Conservation (phyloP, 208 protist species). For the Zelonia costaricensis region DNA sequence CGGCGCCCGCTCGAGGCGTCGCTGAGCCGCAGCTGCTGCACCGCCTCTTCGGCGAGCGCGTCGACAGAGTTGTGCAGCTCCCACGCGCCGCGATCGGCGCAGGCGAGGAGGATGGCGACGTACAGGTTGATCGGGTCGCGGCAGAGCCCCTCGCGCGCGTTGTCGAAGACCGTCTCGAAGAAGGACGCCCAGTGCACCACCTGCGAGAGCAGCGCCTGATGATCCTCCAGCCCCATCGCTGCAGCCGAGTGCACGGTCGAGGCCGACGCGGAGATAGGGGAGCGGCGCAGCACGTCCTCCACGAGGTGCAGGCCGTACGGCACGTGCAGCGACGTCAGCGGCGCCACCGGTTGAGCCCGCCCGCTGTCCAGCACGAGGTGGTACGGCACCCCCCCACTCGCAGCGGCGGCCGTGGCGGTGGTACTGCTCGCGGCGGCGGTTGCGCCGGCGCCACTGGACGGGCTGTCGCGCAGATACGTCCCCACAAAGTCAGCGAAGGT, state of each 20-base stretch:
- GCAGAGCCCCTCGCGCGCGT: slow-evolving; percentile 34
- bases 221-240: slow-evolving; percentile 7
- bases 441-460: not conserved
- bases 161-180: slow-evolving; percentile 44
- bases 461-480: slow-evolving; percentile 13
- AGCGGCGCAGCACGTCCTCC: slow-evolving; percentile 32
- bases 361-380: slow-evolving; percentile 24
- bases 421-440: not conserved
- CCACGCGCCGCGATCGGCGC: slow-evolving; percentile 24
- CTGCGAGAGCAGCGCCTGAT: slow-evolving; percentile 30
- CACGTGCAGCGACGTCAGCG: slow-evolving; percentile 37
- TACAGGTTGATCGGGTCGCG: slow-evolving; percentile 40
- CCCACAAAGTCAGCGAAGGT: slow-evolving; percentile 29
- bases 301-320: slow-evolving; percentile 35
- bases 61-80: slow-evolving; percentile 29
- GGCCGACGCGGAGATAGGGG: not conserved
- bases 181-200: slow-evolving; percentile 45
- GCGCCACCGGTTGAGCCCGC: slow-evolving; percentile 28
- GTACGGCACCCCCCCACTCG: not conserved
- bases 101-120: slow-evolving; percentile 44
- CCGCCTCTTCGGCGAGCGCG: slow-evolving; percentile 26
- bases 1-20: slow-evolving; percentile 24
- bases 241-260: not conserved
- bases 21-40: slow-evolving; percentile 14
- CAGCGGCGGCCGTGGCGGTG: not conserved